These are phyloP conservation scores for Rhodamnia argentea DNA, from an alignment of 345 rosid genomes.

Conservation along the genomic window DNA sequence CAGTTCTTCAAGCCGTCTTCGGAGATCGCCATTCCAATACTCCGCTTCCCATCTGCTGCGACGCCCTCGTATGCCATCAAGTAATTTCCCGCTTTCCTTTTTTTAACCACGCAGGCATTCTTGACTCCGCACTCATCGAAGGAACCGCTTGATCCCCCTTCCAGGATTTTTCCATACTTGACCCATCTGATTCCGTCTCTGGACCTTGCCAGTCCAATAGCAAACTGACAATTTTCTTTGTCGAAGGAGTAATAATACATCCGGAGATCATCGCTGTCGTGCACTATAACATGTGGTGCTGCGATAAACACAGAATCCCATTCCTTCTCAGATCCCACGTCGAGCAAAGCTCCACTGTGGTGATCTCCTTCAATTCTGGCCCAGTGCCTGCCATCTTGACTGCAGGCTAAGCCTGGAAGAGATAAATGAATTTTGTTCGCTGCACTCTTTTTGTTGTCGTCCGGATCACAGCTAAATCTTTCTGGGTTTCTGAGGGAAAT, in stretches of 20 bases:
- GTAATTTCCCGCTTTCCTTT: constrained; percentile 48
- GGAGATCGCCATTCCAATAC: constrained; percentile 61
- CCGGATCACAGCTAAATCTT: constrained; percentile 12
- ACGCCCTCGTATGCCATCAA: constrained; percentile 71
- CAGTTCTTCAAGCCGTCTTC: constrained; percentile 53
- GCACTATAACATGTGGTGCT: constrained; percentile 63
- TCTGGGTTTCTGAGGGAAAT: constrained; percentile 35
- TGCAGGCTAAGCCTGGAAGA: constrained; percentile 68
- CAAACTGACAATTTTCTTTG: constrained; percentile 22
- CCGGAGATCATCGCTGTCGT: constrained; percentile 52
- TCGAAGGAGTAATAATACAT: constrained; percentile 91
- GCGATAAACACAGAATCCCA: constrained; percentile 76
- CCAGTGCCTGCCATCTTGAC: constrained; percentile 89
- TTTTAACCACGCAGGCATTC: constrained; percentile 47
- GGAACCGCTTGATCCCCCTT: constrained; percentile 28
- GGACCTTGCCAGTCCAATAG: constrained; percentile 71
- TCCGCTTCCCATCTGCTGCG: constrained; percentile 25
- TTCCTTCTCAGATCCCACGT: constrained; percentile 59
- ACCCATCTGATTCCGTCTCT: constrained; percentile 80
- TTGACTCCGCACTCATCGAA: constrained; percentile 54
- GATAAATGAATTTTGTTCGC: constrained; percentile 24
- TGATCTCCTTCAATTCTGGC: constrained; percentile 90
- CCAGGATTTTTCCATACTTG: constrained; percentile 58
- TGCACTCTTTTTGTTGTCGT: not conserved
- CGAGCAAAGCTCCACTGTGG: constrained; percentile 72